Percentiles rank a stretch among this genome's conserved stretches.
Evolutionary conservation across 2,329 filamentous ascomycete genomes (phyloP).

Genomic region (Lachnellula subtilissima): DNA sequence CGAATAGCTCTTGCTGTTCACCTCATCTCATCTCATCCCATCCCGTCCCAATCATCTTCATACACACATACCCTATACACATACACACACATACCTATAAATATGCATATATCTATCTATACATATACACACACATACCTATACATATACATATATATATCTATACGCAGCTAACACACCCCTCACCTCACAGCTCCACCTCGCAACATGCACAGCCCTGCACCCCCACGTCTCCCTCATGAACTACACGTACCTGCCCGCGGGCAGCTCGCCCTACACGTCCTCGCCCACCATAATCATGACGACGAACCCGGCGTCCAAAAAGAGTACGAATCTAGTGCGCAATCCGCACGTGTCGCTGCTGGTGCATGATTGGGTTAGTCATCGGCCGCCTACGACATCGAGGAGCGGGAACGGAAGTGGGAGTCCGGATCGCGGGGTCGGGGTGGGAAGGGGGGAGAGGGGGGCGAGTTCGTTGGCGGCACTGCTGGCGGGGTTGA

Average conservation of each 20-base stretch:
- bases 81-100: too few species aligned
- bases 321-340: constrained; percentile 76
- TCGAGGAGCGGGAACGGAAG: constrained; percentile 25
- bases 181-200: constrained; percentile 70
- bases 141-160: not conserved
- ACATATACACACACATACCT: not conserved
- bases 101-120: not conserved
- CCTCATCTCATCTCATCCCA: too few species aligned
- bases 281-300: constrained; percentile 82
- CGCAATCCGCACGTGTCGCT: constrained; percentile 84
- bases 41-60: too few species aligned
- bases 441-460: too few species aligned
- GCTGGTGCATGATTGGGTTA: constrained; percentile 98
- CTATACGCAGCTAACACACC: constrained; percentile 7
- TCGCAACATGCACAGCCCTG: constrained; percentile 82
- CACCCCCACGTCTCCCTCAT: constrained; percentile 91
- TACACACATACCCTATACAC: too few species aligned
- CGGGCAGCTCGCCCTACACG: constrained; percentile 57
- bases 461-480: constrained; percentile 54
- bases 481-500: constrained; percentile 80
- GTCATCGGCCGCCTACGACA: constrained; percentile 78
- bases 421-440: too few species aligned
- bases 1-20: too few species aligned
- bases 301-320: constrained; percentile 78
- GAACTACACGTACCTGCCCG: constrained; percentile 95